Evolutionary conservation across 1,139 yeast species (phyloP).

Genomic region (Suhomyces kunorum): DNA sequence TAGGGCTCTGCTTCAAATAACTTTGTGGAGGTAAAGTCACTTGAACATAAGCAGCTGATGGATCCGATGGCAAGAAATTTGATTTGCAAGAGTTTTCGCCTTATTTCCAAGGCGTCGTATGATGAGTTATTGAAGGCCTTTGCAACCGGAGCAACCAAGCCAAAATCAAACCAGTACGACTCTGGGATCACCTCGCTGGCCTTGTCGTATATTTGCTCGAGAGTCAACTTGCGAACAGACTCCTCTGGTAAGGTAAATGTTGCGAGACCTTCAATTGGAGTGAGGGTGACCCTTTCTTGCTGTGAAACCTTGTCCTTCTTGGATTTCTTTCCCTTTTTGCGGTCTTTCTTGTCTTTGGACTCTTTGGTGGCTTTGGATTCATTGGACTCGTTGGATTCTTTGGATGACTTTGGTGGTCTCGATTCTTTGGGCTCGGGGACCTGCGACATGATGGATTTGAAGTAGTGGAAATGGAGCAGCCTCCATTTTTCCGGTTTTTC

Average conservation of each 20-base stretch:
- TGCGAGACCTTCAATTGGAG: slow-evolving; percentile 44
- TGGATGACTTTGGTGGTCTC: too few relatives aligned
- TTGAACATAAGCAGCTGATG: slow-evolving; percentile 50
- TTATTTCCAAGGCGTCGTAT: slow-evolving; percentile 52
- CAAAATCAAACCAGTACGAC: slow-evolving; percentile 64
- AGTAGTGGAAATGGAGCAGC: slow-evolving; percentile 56
- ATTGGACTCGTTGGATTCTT: neutral
- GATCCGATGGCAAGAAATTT: slow-evolving; percentile 70
- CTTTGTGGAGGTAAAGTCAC: slow-evolving; percentile 59
- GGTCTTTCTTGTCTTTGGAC: slow-evolving; percentile 4
- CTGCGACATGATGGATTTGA: slow-evolving; percentile 23
- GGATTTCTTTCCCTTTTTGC: slow-evolving; percentile 5
- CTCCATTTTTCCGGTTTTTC: slow-evolving; percentile 62
- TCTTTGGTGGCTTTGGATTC: slow-evolving; percentile 7
- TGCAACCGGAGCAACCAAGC: slow-evolving; percentile 62
- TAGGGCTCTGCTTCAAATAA: slow-evolving; percentile 78
- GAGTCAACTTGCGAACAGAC: slow-evolving; percentile 48
- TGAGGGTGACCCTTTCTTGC: slow-evolving; percentile 6
- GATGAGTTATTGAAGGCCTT: slow-evolving; percentile 69
- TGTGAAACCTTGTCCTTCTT: slow-evolving; percentile 3
- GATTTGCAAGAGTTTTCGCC: slow-evolving; percentile 61
- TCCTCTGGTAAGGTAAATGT: slow-evolving; percentile 50
- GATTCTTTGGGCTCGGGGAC: slow-evolving; percentile 14
- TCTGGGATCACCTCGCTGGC: slow-evolving; percentile 62
- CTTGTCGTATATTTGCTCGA: slow-evolving; percentile 65